phyloP scores from a whole-genome alignment of 2,329 filamentous ascomycete species.

The Fusarium sp. region DNA sequence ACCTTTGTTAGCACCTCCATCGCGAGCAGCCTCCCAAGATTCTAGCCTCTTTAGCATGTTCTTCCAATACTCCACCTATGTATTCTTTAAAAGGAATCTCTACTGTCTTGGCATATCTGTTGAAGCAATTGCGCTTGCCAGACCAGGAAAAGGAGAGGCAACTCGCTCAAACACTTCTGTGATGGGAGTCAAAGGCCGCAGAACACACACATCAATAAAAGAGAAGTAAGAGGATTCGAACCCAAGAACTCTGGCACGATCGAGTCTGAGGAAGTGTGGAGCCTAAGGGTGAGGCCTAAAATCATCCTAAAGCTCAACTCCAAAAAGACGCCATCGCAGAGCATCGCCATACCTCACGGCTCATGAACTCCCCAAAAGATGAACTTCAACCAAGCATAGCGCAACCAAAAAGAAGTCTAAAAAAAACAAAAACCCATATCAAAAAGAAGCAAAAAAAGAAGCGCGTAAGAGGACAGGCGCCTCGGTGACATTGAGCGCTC shows the following conservation, averaged over 20 bases:
- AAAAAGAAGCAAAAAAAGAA: background rate
- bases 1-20: background rate
- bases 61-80: rapidly evolving
- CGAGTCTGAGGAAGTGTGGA: background rate
- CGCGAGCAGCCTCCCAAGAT: background rate
- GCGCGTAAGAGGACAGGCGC: background rate
- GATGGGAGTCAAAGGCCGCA: background rate
- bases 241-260: background rate
- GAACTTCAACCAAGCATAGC: background rate
- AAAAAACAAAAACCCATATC: background rate
- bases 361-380: background rate
- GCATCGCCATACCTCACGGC: background rate
- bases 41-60: background rate
- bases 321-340: background rate
- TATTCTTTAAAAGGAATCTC: background rate
- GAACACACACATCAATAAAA: background rate
- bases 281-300: background rate
- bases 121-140: background rate
- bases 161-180: background rate
- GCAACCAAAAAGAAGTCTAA: background rate
- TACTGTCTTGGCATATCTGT: background rate
- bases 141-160: background rate
- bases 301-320: background rate
- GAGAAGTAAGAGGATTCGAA: background rate
- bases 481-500: background rate